Evolutionary conservation across 2,329 filamentous ascomycete genomes (phyloP), one percentile per base, ranked within the genome.

Genomic region (Tolypocladium sp.): DNA sequence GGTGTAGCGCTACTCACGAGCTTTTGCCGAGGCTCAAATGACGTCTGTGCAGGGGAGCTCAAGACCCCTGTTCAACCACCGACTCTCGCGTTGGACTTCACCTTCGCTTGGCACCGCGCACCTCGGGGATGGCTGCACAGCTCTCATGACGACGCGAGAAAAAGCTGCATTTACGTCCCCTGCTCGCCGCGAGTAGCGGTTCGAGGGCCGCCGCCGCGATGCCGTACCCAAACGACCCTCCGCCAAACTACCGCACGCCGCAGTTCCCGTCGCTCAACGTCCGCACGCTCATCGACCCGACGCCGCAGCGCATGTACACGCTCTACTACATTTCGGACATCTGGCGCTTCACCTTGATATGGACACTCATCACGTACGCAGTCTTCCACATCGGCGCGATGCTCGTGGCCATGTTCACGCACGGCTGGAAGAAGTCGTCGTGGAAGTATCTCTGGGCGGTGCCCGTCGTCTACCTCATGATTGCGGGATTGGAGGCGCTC

Each of bases 301-400:
- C 70, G 41, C 41, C 72, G 60, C 76, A 81, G 52, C 74, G 72
- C 62, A 63, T 61, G 56, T 81, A 82, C 61, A 82, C 84, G 42
- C 85, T 96, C 65, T 93, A 90, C 77, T 81, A 88, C 68, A 80
- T 90, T 3, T 71, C 74, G 61, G 91, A 96, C 69, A 90, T 95
- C 58, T 93, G 91, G 87, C 87, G 88, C 63, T 96, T 94, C 73
- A 96, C 91, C 1, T 75, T 94, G 20, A 82, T 87, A 69, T 97
- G 92, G 92, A 96, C 91, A 0, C 74, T 95, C 42, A 84, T 96
- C 37, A 83, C 91, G 64, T 93, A 90, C 66, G 85, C 83, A 40
- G 79, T 85, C 25, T 89, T 92, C 62, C 91, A 96, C 71, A 68
- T 92, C 22, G 80, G 85, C 40, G 89, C 88, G 2, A 86, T 88